phyloP scores from a whole-genome alignment of 768 basidiomycete genomes.

The Hygrocybe punicea region DNA sequence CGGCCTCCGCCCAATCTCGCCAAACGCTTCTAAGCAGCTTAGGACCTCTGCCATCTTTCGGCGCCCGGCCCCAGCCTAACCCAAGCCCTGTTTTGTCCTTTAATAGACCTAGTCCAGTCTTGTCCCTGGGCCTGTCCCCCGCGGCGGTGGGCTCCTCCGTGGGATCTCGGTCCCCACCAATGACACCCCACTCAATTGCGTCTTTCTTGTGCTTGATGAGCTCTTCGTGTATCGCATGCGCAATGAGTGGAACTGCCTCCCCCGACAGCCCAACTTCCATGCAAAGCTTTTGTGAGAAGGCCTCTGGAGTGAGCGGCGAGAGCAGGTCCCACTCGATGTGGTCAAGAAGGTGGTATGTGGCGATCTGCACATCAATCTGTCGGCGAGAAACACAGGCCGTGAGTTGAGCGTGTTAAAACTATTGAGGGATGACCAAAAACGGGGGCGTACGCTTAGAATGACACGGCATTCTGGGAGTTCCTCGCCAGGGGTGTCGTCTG shows the following conservation, averaged over 20 bases:
- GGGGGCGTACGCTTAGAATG: constrained; percentile 62
- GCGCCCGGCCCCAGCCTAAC: constrained; percentile 69
- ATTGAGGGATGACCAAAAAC: neutral
- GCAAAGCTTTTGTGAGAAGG: constrained; percentile 76
- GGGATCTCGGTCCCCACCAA: constrained; percentile 52
- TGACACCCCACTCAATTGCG: constrained; percentile 89
- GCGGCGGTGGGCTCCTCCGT: constrained; percentile 28
- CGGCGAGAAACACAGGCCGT: neutral
- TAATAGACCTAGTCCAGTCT: constrained; percentile 52
- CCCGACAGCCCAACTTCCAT: constrained; percentile 83
- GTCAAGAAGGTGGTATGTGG: constrained; percentile 84
- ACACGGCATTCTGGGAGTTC: constrained; percentile 78
- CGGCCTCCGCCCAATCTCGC: constrained; percentile 92
- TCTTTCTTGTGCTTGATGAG: constrained; percentile 93
- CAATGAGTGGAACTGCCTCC: constrained; percentile 83
- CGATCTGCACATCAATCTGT: constrained; percentile 96
- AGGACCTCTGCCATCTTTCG: constrained; percentile 76
- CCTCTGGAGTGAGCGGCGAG: constrained; percentile 85
- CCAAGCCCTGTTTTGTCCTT: constrained; percentile 84
- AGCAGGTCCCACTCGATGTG: constrained; percentile 99
- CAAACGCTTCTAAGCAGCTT: constrained; percentile 83
- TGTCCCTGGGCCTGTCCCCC: constrained; percentile 39
- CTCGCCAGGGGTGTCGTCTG: constrained; percentile 41
- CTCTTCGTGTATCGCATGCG: constrained; percentile 94
- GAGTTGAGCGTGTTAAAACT: too few species aligned